Conservation (phyloP, 129 eudicot genomes). For the Smallanthus sonchifolius region DNA sequence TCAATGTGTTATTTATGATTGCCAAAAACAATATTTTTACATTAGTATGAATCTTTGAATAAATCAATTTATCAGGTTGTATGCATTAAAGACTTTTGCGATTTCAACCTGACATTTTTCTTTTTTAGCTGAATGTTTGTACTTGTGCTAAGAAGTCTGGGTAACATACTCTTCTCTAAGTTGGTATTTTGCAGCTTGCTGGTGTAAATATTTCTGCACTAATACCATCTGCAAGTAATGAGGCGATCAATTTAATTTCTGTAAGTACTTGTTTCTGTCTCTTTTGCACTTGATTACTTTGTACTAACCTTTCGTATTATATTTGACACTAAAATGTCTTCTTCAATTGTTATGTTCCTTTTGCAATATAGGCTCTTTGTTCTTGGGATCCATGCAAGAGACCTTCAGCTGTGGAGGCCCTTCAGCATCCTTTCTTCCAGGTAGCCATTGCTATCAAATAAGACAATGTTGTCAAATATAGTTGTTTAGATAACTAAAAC, state of each 20-base stretch:
- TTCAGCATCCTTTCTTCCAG: constrained; percentile 97
- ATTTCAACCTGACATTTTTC: neutral
- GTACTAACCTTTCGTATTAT: neutral
- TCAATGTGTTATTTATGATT: neutral
- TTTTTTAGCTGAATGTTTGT: neutral
- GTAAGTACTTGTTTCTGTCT: constrained; percentile 33
- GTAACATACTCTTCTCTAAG: neutral
- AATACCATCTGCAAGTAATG: constrained; percentile 75
- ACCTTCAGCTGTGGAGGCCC: constrained; percentile 83
- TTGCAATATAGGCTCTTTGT: constrained; percentile 63
- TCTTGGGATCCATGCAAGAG: constrained; percentile 94
- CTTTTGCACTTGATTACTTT: neutral
- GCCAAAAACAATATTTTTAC: neutral
- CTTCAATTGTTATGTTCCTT: neutral
- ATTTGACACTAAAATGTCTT: neutral
- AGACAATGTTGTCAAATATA: neutral
- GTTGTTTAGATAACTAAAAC: neutral
- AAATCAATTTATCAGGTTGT: neutral
- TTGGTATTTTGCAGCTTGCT: constrained; percentile 44
- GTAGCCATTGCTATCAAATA: constrained; percentile 27
- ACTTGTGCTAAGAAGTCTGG: neutral
- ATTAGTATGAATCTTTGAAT: neutral
- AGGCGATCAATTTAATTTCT: constrained; percentile 58
- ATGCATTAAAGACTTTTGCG: neutral
- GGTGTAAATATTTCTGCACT: constrained; percentile 62